A percentile compares a stretch with the other conserved stretches of the same genome.
Evolutionary conservation across 2,329 filamentous ascomycete genomes (phyloP).

Genomic region (Penicillium fuscoglaucum): DNA sequence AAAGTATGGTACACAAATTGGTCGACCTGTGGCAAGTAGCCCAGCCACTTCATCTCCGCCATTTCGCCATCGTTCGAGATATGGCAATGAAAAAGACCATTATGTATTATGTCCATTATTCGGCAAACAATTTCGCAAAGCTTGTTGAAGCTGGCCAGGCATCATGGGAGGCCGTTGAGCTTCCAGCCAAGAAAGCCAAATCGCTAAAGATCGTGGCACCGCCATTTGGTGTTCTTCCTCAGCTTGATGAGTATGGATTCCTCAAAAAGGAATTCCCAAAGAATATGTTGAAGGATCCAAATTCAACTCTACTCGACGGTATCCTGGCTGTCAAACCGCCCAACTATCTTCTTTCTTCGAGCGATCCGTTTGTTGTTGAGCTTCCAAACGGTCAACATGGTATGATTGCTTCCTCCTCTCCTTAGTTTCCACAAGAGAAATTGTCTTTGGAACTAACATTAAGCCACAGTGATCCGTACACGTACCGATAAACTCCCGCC

Average conservation of each 20-base stretch:
- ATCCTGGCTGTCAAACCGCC: constrained; percentile 33
- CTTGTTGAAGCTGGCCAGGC: constrained; percentile 53
- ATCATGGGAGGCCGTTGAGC: constrained; percentile 56
- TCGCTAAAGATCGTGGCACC: constrained; percentile 29
- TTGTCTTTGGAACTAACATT: constrained; percentile 2
- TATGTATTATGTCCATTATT: constrained; percentile 57
- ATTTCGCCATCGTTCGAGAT: constrained; percentile 58
- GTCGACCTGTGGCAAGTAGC: constrained; percentile 58
- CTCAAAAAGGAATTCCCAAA: constrained; percentile 34
- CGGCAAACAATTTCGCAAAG: constrained; percentile 53
- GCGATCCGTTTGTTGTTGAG: constrained; percentile 35
- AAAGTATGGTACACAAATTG: constrained; percentile 54
- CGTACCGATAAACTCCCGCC: constrained; percentile 9
- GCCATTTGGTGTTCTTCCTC: constrained; percentile 33
- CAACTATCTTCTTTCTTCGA: constrained; percentile 36
- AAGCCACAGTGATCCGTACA: constrained; percentile 10
- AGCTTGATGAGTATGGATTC: constrained; percentile 53
- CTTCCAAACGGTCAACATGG: constrained; percentile 34
- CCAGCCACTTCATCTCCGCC: constrained; percentile 59
- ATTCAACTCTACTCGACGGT: constrained; percentile 47
- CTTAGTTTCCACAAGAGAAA: constrained; percentile 9
- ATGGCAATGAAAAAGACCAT: constrained; percentile 50
- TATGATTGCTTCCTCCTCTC: constrained; percentile 20
- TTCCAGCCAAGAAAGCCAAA: constrained; percentile 35
- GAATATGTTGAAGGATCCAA: constrained; percentile 44